Evolutionary conservation across 192 early-diverging fungal species (phyloP), one percentile per base, ranked within the genome.

Genomic region (Backusella luteola): DNA sequence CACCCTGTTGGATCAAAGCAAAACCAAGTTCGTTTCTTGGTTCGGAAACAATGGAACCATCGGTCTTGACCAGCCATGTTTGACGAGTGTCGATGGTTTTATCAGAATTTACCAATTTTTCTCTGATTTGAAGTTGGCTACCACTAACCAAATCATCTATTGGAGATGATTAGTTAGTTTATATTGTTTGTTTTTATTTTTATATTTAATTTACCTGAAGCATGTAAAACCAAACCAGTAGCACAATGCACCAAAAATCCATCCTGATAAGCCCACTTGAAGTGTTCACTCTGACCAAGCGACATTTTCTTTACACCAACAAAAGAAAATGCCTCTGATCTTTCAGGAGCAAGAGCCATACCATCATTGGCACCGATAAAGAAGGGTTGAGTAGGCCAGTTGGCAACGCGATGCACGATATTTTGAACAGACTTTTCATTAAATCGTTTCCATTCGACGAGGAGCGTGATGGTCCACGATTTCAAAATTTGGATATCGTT

Each of bases 221-320:
- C 73, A 70, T 79, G 78, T 34, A 79, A 69, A 12, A 79, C 78
- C 15, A 79, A 67, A 21, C 73, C 73, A 26, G 78, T 79, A 21
- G 78, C 73, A 14, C 34, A 32, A 32, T 79, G 78, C 0, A 79
- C 73, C 4, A 79, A 36, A 46, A 41, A 79, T 5, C 78, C 78
- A 69, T 71, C 44, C 2, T 38, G 34, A 29, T 66, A 75, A 4
- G 19, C 39, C 78, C 78, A 79, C 15, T 70, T 67, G 39, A 75
- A 79, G 6, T 38, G 53, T 5, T 66, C 66, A 75, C 32, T 29
- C 6, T 75, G 66, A 34, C 67, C 36, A 26, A 21, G 17, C 34
- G 36, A 35, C 15, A 79, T 38, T 21, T 49, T 69, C 15, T 46
- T 67, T 34, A 70, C 32, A 23, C 59, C 34, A 8, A 79, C 7